A percentile compares a stretch with the other conserved stretches of the same genome.
phyloP scores from a whole-genome alignment of 805 yeast species.

The Myxozyma vanderwaltii region DNA sequence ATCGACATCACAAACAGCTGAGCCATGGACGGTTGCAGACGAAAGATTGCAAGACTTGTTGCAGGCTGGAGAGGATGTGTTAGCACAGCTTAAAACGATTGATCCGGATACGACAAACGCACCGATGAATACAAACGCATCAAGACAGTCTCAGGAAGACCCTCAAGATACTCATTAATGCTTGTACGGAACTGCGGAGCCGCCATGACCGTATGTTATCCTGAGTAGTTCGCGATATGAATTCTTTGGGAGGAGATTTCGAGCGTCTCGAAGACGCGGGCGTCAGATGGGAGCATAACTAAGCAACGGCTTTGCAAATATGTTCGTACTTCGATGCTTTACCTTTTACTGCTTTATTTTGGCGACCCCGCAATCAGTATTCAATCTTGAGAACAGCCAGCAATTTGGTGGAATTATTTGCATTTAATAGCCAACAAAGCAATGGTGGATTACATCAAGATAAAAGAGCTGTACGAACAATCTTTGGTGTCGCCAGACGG shows the following conservation, averaged over 20 bases:
- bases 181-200: conserved; percentile 34
- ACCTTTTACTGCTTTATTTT: too few relatives aligned
- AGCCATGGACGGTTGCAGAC: conserved; percentile 85
- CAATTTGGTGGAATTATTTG: too few relatives aligned
- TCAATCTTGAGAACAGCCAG: too few relatives aligned
- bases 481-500: neutral
- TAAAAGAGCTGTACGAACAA: neutral
- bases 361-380: too few relatives aligned
- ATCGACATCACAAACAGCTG: conserved; percentile 85
- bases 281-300: too few relatives aligned
- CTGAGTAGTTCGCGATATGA: too few relatives aligned
- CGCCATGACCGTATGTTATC: conserved; percentile 19
- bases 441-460: neutral
- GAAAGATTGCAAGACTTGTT: conserved; percentile 88
- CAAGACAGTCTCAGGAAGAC: conserved; percentile 84
- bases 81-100: conserved; percentile 1
- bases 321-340: too few relatives aligned
- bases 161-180: conserved; percentile 79
- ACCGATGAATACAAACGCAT: conserved; percentile 60
- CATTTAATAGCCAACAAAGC: neutral
- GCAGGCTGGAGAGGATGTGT: conserved; percentile 57
- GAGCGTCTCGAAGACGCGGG: too few relatives aligned
- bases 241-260: too few relatives aligned
- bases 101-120: neutral
- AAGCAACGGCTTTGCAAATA: too few relatives aligned